Percentiles rank a stretch among this genome's conserved stretches.
phyloP scores from a whole-genome alignment of 1,284 basidiomycete genomes.

The Pyrrhoderma noxium region DNA sequence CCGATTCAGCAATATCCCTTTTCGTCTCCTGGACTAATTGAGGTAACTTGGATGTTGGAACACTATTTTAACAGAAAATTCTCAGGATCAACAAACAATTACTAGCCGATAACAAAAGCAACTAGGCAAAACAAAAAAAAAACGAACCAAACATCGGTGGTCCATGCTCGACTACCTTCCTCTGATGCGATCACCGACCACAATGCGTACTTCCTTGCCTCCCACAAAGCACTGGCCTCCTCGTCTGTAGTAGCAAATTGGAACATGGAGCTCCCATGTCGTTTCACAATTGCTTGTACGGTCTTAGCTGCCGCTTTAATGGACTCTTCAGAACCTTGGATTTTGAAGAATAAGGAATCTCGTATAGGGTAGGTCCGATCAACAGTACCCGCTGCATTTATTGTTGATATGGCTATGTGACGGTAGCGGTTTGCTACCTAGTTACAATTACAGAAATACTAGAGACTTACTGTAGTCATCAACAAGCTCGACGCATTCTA shows the following conservation, averaged over 20 bases:
- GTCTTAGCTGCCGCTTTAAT: constrained; percentile 36
- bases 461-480: constrained; percentile 28
- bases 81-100: too few relatives aligned
- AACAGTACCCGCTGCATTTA: constrained; percentile 18
- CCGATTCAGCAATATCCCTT: constrained; percentile 34
- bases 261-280: constrained; percentile 39
- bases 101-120: too few relatives aligned
- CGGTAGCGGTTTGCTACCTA: constrained; percentile 25
- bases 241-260: constrained; percentile 41
- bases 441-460: constrained; percentile 36
- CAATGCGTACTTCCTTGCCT: constrained; percentile 42
- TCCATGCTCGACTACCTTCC: constrained; percentile 38
- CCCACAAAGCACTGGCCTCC: constrained; percentile 47
- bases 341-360: constrained; percentile 49
- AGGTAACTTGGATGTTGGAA: constrained; percentile 17
- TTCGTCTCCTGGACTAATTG: constrained; percentile 29
- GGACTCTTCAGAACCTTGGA: constrained; percentile 35
- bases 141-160: constrained; percentile 41
- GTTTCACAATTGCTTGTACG: constrained; percentile 32
- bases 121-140: too few relatives aligned
- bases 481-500: constrained; percentile 39
- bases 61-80: too few relatives aligned
- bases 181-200: constrained; percentile 38
- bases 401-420: constrained; percentile 15
- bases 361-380: constrained; percentile 33